Conservation (phyloP, 2,329 filamentous ascomycete genomes). For the Venturia effusa region DNA sequence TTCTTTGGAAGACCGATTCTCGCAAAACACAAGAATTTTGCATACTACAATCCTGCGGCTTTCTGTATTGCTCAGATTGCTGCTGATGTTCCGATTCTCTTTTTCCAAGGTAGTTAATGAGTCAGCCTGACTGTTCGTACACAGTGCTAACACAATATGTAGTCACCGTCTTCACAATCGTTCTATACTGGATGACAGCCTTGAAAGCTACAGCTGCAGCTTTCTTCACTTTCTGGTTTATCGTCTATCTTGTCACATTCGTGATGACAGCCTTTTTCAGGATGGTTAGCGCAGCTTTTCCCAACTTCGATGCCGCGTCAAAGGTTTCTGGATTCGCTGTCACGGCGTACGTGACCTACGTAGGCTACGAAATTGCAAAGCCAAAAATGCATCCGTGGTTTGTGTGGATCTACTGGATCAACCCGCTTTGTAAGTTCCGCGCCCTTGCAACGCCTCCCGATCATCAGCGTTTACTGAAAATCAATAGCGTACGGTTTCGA, state of each 20-base stretch:
- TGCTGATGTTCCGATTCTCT: constrained; percentile 35
- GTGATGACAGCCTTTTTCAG: constrained; percentile 36
- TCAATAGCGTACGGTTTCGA: constrained; percentile 21
- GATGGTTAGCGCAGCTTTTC: constrained; percentile 24
- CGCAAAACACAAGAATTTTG: constrained; percentile 55
- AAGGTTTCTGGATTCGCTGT: constrained; percentile 21
- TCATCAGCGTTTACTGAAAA: constrained; percentile 19
- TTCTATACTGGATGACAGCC: constrained; percentile 40
- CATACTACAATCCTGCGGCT: constrained; percentile 57
- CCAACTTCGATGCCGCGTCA: constrained; percentile 18
- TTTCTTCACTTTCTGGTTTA: constrained; percentile 38
- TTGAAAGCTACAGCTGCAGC: constrained; percentile 33
- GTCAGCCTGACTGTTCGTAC: constrained; percentile 39
- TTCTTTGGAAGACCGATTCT: constrained; percentile 55
- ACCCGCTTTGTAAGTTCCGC: background rate
- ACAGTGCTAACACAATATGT: background rate
- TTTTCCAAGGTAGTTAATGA: constrained; percentile 28
- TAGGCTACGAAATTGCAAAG: constrained; percentile 23
- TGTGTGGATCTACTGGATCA: constrained; percentile 14
- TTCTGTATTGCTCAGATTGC: constrained; percentile 21
- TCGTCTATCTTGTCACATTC: constrained; percentile 32
- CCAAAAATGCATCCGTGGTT: constrained; percentile 18
- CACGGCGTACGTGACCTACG: constrained; percentile 21
- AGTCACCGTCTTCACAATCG: constrained; percentile 38
- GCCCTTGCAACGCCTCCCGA: background rate